phyloP scores from a whole-genome alignment of 2,329 filamentous ascomycete genomes.

The Phialophora expanda region DNA sequence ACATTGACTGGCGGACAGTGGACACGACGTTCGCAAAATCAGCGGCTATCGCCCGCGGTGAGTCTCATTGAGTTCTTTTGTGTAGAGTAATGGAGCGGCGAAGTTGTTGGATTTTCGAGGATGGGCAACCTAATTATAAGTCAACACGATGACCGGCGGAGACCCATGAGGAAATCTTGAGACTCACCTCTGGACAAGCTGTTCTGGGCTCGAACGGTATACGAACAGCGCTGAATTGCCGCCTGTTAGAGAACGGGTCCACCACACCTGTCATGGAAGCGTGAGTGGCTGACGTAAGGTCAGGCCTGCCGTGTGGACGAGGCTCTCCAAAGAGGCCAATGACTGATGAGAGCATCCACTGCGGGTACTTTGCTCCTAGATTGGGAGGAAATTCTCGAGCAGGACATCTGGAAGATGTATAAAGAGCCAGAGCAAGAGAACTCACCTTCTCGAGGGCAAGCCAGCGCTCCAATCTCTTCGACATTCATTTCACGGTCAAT shows the following conservation, averaged over 20 bases:
- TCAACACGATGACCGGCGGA: neutral
- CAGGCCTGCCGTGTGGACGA: slow-evolving; percentile 12
- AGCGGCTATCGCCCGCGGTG: neutral
- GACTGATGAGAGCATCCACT: neutral
- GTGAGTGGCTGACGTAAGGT: slow-evolving; percentile 23
- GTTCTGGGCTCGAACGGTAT: neutral
- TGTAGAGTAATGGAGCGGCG: neutral
- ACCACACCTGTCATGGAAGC: neutral
- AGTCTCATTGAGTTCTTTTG: neutral
- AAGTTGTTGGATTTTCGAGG: neutral
- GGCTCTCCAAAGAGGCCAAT: slow-evolving; percentile 2
- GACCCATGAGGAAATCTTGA: neutral
- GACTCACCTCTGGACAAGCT: neutral
- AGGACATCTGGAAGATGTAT: neutral
- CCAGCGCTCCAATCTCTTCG: neutral
- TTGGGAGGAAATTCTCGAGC: neutral
- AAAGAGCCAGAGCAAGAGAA: neutral
- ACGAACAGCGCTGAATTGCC: slow-evolving; percentile 6
- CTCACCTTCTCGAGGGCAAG: neutral
- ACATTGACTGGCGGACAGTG: neutral
- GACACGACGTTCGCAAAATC: neutral
- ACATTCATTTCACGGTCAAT: neutral
- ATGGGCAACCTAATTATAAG: slow-evolving; percentile 4
- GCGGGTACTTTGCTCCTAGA: neutral
- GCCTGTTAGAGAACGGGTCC: slow-evolving; percentile 8